Evolutionary conservation across 2,329 filamentous ascomycete genomes (phyloP), one percentile per base, ranked within the genome.

Genomic region (Rhynchosporium agropyri): DNA sequence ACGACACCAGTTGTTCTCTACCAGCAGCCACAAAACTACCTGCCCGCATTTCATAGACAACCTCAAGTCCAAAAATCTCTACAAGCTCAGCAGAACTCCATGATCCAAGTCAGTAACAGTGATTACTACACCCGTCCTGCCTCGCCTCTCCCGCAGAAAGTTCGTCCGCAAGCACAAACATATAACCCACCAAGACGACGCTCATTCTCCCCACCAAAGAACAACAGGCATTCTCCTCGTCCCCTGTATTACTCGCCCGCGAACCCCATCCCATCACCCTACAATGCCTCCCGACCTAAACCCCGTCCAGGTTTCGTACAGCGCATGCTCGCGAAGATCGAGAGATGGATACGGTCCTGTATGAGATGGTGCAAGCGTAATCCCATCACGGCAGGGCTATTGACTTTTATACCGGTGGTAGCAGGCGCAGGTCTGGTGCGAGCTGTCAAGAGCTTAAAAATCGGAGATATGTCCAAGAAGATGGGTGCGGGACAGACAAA

Each of bases 291-390:
- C 10, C 68, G 72, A 12, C 72, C 72, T 1, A 54, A 62, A 13
- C 70, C 71, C 1, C 64, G 72, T 6, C 68, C 66, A 1, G 70
- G 69, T 0, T 68, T 72, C 48, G 8, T 72, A 5, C 63, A 56
- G n/a, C 59, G 69, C 10, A 63, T 71, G 38, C 28, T 63, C 3
- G 50, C 53, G 9, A 72, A 70, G 58, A 31, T 73, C 7, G 38
- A 51, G n/a, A 40, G 46, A 28, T 69, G 66, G 66, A 42, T 69
- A 0, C 57, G 63, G 2, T 42, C 48, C 0, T 54, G 70, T 1
- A 36, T 71, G 13, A 46, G 56, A 31, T 74, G 70, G 70, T 63
- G 56, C 1, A 63, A 60, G 28, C 59, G 61, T 13, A 67, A 74
- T 51, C 72, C 72, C 0, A 65, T 73, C 1, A 68, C 69, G 26